phyloP scores from a whole-genome alignment of 2,329 filamentous ascomycete species.

The Dothideomycetes sp. region DNA sequence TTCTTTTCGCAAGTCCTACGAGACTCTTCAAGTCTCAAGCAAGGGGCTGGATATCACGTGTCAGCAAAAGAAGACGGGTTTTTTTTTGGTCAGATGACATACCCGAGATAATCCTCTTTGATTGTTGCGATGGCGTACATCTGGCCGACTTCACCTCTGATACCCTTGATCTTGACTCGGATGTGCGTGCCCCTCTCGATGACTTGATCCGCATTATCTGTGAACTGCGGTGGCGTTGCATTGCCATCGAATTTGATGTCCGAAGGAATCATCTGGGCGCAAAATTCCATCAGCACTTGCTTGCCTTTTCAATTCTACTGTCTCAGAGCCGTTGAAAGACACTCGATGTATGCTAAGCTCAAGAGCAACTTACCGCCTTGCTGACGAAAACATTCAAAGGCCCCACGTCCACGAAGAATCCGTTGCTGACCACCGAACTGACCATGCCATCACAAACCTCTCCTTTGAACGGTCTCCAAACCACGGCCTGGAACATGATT shows the following conservation, averaged over 20 bases:
- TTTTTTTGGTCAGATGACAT: constrained; percentile 6
- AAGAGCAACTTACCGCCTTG: constrained; percentile 60
- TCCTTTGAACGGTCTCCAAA: constrained; percentile 96
- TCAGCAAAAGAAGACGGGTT: neutral
- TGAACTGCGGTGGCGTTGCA: constrained; percentile 92
- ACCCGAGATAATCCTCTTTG: constrained; percentile 54
- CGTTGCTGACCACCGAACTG: constrained; percentile 80
- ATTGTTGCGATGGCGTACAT: constrained; percentile 98
- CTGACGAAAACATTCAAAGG: constrained; percentile 72
- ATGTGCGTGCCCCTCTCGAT: constrained; percentile 93
- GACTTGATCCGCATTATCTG: constrained; percentile 85
- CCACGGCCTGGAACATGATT: constrained; percentile 87
- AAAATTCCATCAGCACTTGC: neutral
- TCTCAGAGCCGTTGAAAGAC: constrained; percentile 15
- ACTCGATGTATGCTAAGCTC: too few relatives aligned
- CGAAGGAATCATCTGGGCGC: constrained; percentile 67
- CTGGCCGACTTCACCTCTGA: constrained; percentile 82
- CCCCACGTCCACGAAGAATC: constrained; percentile 80
- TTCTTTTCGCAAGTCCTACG: too few relatives aligned
- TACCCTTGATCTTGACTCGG: constrained; percentile 87
- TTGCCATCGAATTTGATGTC: constrained; percentile 94
- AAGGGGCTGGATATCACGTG: neutral
- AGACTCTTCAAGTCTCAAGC: constrained; percentile 11
- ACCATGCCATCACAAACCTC: constrained; percentile 97
- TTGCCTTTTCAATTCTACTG: neutral